Base-by-base conservation (phyloP, 768 basidiomycete genomes). In the Lactifluus hygrophoroides region DNA sequence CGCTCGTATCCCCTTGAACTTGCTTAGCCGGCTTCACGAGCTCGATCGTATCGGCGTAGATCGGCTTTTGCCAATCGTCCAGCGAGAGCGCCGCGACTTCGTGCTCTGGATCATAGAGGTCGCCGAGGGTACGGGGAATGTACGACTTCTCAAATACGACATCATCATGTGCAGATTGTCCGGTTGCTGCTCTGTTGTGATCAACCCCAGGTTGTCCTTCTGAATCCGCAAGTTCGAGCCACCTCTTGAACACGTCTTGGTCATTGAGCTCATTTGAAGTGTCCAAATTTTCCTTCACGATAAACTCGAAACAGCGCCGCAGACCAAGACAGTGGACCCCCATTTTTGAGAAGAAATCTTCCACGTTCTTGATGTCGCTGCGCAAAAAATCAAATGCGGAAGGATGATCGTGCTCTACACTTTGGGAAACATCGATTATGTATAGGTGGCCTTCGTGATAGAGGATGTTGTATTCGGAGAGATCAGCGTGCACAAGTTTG, bases 361-460 rank as follows among this genome's bases (percentile, higher is more conserved):
- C 93, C 43, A 94, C 77, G 69, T 99, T 98, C 65, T 84, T 85
- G 50, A 99, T 80, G 71, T 99, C 96, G 45, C 79, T 84, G 27
- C 94, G 85, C 37, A 99, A 78, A 73, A 99, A 99, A 71, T 99
- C 95, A 69, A 94, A 97, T 0, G 96, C 92, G 28, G 87, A 78
- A 0, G 95, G 96, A 66, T 99, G 96, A 71, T 98, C 95, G 68
- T 97, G 94, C 66, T 99, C 96, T 35, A 99, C 94, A 62, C 92
- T 94, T 69, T 99, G 96, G 1, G 94, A 96, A 58, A 99, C 96
- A 70, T 99, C 96, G 73, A 99, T 98, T 66, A 98, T 86, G 72
- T 82, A 93, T 17, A 96, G 78, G 66, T 92, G 90, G 1, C 73
- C 77, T 48, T 82, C 75, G 71, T 92, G 88, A 67, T 84, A 95